Conservation (phyloP, 495 filamentous ascomycete genomes). For the Penicillium parvum region DNA sequence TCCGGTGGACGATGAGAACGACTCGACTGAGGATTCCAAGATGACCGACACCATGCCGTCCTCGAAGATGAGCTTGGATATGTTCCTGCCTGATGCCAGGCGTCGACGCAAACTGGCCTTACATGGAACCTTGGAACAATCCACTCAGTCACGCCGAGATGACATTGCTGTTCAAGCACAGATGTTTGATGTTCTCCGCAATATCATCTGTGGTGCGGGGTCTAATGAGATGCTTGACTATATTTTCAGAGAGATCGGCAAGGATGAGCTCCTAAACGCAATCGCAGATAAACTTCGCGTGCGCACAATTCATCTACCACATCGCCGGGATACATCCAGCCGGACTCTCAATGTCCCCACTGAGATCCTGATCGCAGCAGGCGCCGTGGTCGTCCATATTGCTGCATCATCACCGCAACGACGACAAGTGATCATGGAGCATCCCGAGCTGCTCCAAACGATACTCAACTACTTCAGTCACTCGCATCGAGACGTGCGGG, state of each 20-base stretch:
- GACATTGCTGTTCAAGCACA: slow-evolving; percentile 87
- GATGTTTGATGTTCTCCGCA: slow-evolving; percentile 79
- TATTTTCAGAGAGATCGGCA: slow-evolving; percentile 70
- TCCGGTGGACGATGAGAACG: slow-evolving; percentile 49
- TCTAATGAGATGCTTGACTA: slow-evolving; percentile 76
- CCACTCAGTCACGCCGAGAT: slow-evolving; percentile 60
- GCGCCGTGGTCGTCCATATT: slow-evolving; percentile 78
- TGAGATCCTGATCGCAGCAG: slow-evolving; percentile 70
- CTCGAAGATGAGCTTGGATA: slow-evolving; percentile 39
- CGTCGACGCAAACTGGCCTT: slow-evolving; percentile 45
- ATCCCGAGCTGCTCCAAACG: slow-evolving; percentile 50
- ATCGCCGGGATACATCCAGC: slow-evolving; percentile 31
- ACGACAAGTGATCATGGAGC: slow-evolving; percentile 66
- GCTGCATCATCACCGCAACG: slow-evolving; percentile 74
- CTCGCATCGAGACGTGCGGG: slow-evolving; percentile 62
- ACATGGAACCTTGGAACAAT: slow-evolving; percentile 45
- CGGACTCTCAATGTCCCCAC: slow-evolving; percentile 47
- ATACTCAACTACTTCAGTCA: slow-evolving; percentile 61
- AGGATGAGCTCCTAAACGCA: slow-evolving; percentile 70
- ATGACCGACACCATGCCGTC: slow-evolving; percentile 49
- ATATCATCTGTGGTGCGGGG: slow-evolving; percentile 70
- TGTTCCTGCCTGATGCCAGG: slow-evolving; percentile 37
- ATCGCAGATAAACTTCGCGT: slow-evolving; percentile 66
- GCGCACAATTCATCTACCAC: slow-evolving; percentile 40
- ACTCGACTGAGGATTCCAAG: slow-evolving; percentile 64